These are phyloP conservation scores for Moesziomyces antarcticus DNA, from an alignment of 1,284 basidiomycete species.

Conservation along the genomic window DNA sequence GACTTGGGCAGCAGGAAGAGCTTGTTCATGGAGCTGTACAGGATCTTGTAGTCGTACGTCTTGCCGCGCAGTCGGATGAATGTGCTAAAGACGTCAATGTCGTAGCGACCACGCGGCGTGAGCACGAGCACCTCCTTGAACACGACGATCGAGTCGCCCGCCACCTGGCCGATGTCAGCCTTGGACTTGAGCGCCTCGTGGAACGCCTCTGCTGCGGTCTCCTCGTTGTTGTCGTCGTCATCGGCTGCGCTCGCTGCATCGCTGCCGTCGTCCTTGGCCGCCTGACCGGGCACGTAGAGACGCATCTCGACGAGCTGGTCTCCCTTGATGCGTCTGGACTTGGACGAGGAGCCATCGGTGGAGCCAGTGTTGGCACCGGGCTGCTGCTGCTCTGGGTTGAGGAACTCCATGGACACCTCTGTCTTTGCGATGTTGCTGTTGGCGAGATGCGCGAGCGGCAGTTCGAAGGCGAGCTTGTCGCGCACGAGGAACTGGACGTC, in stretches of 20 bases:
- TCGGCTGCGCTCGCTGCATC: conserved; percentile 71
- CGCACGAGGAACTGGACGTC: conserved; percentile 94
- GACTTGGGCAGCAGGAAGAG: conserved; percentile 92
- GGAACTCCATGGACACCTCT: conserved; percentile 96
- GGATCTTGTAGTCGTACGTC: conserved; percentile 98
- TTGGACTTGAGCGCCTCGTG: conserved; percentile 96
- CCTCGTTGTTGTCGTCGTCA: conserved; percentile 70
- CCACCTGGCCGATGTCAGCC: conserved; percentile 91
- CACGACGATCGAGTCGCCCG: conserved; percentile 90
- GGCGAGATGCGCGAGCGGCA: conserved; percentile 86
- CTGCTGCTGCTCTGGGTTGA: conserved; percentile 70
- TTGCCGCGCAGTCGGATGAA: conserved; percentile 95
- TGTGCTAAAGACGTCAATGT: conserved; percentile 96
- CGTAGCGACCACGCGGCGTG: conserved; percentile 92
- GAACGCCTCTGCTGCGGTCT: conserved; percentile 93
- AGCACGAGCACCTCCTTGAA: conserved; percentile 97
- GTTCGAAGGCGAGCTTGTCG: conserved; percentile 89
- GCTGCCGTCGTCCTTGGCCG: conserved; percentile 70
- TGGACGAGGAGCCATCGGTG: conserved; percentile 42
- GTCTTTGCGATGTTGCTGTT: conserved; percentile 99
- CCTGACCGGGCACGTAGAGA: conserved; percentile 90
- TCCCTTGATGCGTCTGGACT: conserved; percentile 51
- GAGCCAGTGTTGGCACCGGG: conserved; percentile 65
- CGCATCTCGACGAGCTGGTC: conserved; percentile 92
- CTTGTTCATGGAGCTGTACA: conserved; percentile 87